Conservation (phyloP, 2,329 filamentous ascomycete species). For the Cladosporium oxysporum region DNA sequence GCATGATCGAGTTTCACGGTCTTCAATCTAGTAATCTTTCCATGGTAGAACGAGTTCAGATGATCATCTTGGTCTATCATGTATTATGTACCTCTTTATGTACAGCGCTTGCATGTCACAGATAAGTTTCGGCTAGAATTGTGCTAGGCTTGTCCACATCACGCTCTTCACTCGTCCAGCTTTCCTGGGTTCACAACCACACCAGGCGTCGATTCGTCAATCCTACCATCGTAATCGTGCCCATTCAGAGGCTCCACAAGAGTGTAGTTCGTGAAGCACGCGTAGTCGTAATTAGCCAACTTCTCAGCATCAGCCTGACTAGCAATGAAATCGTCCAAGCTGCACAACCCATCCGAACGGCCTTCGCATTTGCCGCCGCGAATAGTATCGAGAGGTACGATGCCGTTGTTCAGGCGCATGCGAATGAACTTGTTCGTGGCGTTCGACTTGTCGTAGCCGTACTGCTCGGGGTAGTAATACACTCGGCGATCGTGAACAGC, state of each 20-base stretch:
- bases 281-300: slow-evolving; percentile 50
- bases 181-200: slow-evolving; percentile 12
- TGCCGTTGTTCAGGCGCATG: slow-evolving; percentile 53
- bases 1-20: slow-evolving; percentile 26
- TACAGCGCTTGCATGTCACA: background rate
- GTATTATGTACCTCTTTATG: background rate
- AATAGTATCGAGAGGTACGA: slow-evolving; percentile 51
- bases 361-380: slow-evolving; percentile 48
- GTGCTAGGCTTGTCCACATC: background rate
- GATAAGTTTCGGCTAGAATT: background rate
- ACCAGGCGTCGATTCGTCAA: slow-evolving; percentile 22
- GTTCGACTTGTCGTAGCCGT: slow-evolving; percentile 47
- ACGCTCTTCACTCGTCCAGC: slow-evolving; percentile 3
- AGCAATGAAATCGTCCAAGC: slow-evolving; percentile 44
- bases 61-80: background rate
- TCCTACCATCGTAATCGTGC: slow-evolving; percentile 48
- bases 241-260: slow-evolving; percentile 41
- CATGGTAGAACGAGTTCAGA: too few relatives aligned
- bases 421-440: slow-evolving; percentile 51
- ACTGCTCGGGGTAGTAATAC: slow-evolving; percentile 46
- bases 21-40: too few relatives aligned
- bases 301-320: slow-evolving; percentile 44
- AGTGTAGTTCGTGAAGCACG: slow-evolving; percentile 53
- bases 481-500: slow-evolving; percentile 43
- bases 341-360: slow-evolving; percentile 50